A percentile compares a stretch with the other conserved stretches of the same genome.
Conservation (phyloP, 495 filamentous ascomycete genomes). For the Astrothelium macrocarpum region DNA sequence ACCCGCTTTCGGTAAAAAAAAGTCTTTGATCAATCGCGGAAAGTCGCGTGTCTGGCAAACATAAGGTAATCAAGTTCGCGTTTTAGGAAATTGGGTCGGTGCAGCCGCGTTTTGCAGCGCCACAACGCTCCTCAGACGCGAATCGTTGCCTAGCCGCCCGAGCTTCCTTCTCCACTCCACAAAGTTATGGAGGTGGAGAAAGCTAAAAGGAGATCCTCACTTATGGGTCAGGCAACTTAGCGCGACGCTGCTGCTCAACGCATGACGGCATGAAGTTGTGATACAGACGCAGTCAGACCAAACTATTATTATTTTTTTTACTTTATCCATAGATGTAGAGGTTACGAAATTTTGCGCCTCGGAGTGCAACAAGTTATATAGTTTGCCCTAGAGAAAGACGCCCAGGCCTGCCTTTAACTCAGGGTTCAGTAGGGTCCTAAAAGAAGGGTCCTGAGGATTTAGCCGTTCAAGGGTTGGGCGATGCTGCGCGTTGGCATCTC, state of each 20-base stretch:
- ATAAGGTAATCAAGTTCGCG: conserved; percentile 3
- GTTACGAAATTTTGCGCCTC: neutral
- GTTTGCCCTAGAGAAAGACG: too few species aligned
- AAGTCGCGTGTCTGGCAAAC: neutral
- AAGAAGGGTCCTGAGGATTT: conserved; percentile 4
- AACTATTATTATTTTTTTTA: neutral
- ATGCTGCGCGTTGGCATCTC: neutral
- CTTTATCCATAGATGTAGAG: neutral
- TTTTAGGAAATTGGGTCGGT: conserved; percentile 1
- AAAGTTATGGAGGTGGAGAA: neutral
- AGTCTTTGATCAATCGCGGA: neutral
- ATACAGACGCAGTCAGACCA: neutral
- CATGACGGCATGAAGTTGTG: conserved; percentile 1
- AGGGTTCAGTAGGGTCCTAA: neutral
- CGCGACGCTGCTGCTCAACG: neutral
- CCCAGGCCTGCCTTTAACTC: neutral
- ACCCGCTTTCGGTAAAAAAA: neutral
- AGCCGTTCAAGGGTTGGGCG: neutral
- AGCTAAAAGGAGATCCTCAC: neutral
- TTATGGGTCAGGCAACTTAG: neutral
- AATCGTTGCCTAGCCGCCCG: conserved; percentile 4
- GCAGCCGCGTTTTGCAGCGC: neutral
- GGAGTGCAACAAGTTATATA: too few species aligned
- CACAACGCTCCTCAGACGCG: conserved; percentile 1
- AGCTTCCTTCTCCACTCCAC: neutral